Base-by-base conservation (phyloP, 2,329 filamentous ascomycete genomes). In the Pseudocercospora musae region DNA sequence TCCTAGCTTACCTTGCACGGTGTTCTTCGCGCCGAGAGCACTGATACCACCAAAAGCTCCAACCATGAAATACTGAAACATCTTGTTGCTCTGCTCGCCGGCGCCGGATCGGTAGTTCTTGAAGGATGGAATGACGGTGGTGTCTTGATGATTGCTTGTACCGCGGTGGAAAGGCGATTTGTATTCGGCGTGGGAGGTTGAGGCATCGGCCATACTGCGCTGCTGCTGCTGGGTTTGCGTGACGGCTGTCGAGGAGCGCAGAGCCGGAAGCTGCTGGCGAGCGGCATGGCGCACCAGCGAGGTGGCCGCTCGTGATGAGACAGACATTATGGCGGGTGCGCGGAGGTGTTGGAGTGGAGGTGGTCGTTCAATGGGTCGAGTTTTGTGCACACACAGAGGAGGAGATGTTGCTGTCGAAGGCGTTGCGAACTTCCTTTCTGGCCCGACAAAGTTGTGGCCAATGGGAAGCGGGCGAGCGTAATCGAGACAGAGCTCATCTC, bases 41-140 rank as follows among this genome's bases (percentile, higher is more conserved):
- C 90, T 88, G 77, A 98, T 85, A 75, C 95, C 89, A 77, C 95
- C 95, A 85, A 99, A 89, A 60, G 91, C 89, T 74, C 95, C 95
- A 70, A 96, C 95, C 91, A 98, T 96, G 82, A 99, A 98, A 86
- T 99, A 99, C 74, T 89, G 88, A 79, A 96, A 95, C 71, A 96
- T 83, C 83, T 93, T 89, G 82, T 96, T 96, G 74, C 84, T 83
- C 70, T 82, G 85, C 78, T 89, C 83, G 71, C 81, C 80, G 69
- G 82, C 81, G 77, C 87, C 88, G 79, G 86, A 89, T 80, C 88
- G 83, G 84, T 99, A 99, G 78, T 92, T 89, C 78, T 86, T 86
- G 80, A 96, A 98, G 81, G 90, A 88, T 71, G 95, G 95, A 75
- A 98, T 89, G 79, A 90, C 87, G 78, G 84, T 87, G 71, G 84